These are phyloP conservation scores for Noccaea caerulescens DNA, from an alignment of 345 rosid genomes.

Conservation along the genomic window DNA sequence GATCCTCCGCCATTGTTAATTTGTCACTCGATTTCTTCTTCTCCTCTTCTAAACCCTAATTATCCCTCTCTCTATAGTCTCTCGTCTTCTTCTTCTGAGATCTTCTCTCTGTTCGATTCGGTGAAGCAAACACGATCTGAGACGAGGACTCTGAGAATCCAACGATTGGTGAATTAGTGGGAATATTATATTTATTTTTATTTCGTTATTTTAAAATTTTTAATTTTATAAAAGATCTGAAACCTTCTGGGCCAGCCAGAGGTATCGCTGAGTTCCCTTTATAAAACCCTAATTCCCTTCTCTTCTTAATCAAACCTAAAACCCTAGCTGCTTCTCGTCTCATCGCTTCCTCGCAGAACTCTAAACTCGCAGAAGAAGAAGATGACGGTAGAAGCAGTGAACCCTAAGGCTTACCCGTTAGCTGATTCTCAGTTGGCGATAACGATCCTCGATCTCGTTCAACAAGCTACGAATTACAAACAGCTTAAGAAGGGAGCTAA, in stretches of 20 bases:
- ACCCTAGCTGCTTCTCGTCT: conserved; percentile 29
- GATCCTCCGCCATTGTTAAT: conserved; percentile 84
- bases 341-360: conserved; percentile 8
- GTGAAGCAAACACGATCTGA: conserved; percentile 41
- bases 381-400: conserved; percentile 60
- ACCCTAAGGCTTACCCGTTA: conserved; percentile 87
- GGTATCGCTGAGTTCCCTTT: neutral
- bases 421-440: conserved; percentile 73
- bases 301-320: conserved; percentile 2
- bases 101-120: conserved; percentile 29
- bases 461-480: conserved; percentile 93
- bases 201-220: too few species aligned
- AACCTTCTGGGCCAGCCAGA: neutral
- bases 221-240: neutral
- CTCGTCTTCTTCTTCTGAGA: conserved; percentile 27
- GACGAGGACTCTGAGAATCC: conserved; percentile 31
- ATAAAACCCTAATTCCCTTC: conserved; percentile 13
- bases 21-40: conserved; percentile 28
- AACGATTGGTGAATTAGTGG: conserved; percentile 11
- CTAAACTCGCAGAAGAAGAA: conserved; percentile 8
- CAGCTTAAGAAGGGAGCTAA: conserved; percentile 96
- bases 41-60: conserved; percentile 35
- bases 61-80: neutral
- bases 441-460: conserved; percentile 86
- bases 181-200: neutral